Base-by-base conservation (phyloP, 192 early-diverging fungal genomes). In the Coemansia sp. region DNA sequence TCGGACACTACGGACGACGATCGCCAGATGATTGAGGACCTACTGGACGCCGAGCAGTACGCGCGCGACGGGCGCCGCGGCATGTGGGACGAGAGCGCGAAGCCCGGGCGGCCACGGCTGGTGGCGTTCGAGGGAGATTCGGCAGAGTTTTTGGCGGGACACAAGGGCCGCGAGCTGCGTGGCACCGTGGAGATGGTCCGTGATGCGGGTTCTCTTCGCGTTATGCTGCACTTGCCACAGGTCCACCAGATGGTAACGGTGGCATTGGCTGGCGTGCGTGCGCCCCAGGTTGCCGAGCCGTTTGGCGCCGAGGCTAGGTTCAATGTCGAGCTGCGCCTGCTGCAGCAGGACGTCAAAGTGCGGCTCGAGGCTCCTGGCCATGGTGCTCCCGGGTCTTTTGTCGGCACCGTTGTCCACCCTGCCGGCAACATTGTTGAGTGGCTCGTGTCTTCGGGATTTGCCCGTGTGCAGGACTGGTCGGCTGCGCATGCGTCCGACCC, bases 121-220 rank as follows among this genome's bases (percentile, higher is more conserved):
- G 67, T 68, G 60, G 71, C 74, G 39, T 84, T 90, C 33, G 81
- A 86, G n/a, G 84, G 73, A 28, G 94, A 96, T 50, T 71, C 86
- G 1, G 80, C 83, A 39, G 81, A 61, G 24, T 95, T 98, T 65
- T 73, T 95, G 59, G 89, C 91, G 21, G 84, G 84, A 59, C 80
- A 93, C 76, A 92, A 91, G 78, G 92, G 93, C 42, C 86, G 86
- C 55, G 86, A 86, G n/a, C 71, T 99, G 26, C 84, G 89, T 48
- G 94, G 91, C 28, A 89, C 96, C 23, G 82, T 99, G 69, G 97
- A 99, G 76, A 93, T 93, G 76, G 90, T 98, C n/a, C 93, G 95
- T 45, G 95, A 97, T 68, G 97, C 88, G 5, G 86, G 92, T 6
- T 93, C 92, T 14, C 85, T 90, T 58, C 89, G 94, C 14, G 88